Evolutionary conservation across 495 filamentous ascomycete species (phyloP).

Genomic region (Hypoxylon perforatum): DNA sequence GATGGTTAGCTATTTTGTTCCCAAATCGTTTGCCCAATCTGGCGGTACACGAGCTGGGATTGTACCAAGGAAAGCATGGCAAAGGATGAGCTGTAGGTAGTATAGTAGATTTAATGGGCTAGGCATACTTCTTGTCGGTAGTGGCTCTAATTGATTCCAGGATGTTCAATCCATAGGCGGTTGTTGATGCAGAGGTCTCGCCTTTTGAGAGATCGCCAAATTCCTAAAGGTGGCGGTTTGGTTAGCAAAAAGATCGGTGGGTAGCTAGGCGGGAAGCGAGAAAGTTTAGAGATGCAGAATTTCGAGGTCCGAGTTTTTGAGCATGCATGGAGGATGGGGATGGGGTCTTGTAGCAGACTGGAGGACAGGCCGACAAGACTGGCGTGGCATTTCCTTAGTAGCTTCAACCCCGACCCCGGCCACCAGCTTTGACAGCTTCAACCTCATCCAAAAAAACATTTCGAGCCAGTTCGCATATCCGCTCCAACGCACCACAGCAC

Average conservation of each 20-base stretch:
- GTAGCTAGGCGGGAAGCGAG: background rate
- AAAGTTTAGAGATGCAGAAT: constrained; percentile 15
- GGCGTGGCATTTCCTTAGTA: constrained; percentile 28
- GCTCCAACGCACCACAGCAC: constrained; percentile 20
- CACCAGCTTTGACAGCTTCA: constrained; percentile 13
- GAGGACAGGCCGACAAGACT: constrained; percentile 13
- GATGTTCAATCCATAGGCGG: constrained; percentile 71
- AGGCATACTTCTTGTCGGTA: constrained; percentile 75
- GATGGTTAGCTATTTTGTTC: constrained; percentile 25
- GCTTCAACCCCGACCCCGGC: constrained; percentile 11
- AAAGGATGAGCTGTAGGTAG: background rate
- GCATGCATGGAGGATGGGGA: constrained; percentile 31
- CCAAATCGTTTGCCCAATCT: background rate
- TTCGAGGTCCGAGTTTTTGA: constrained; percentile 27
- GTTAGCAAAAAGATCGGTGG: constrained; percentile 30
- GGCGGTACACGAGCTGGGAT: background rate
- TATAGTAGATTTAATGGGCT: constrained; percentile 8
- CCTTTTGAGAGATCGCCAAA: constrained; percentile 55
- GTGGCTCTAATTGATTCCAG: constrained; percentile 72
- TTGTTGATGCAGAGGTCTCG: constrained; percentile 72
- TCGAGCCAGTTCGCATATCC: constrained; percentile 15
- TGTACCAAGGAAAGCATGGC: background rate
- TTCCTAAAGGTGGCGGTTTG: constrained; percentile 32
- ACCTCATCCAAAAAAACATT: constrained; percentile 15
- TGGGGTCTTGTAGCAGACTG: constrained; percentile 4